Evolutionary conservation across 169 alveolate genomes (phyloP).

Genomic region (Cryptosporidium canis): DNA sequence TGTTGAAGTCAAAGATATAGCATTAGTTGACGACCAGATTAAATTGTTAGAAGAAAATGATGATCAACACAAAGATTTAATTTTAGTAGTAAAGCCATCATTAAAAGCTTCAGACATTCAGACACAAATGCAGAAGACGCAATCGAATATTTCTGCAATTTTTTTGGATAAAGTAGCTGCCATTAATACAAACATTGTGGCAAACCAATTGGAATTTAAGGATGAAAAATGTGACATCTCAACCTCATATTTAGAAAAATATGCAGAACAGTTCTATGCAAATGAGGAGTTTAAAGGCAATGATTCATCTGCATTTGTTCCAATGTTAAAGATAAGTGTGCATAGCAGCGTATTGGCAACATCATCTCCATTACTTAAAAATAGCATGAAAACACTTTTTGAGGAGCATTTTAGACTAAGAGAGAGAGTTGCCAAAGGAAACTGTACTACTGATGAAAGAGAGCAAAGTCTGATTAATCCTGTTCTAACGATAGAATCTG

Average conservation of each 20-base stretch:
- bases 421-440: constrained; percentile 47
- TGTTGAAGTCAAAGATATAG: constrained; percentile 46
- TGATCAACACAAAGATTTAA: constrained; percentile 56
- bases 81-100: constrained; percentile 52
- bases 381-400: constrained; percentile 47
- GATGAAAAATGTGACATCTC: background rate
- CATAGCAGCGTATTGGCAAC: constrained; percentile 61
- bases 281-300: constrained; percentile 19
- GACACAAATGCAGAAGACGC: constrained; percentile 10
- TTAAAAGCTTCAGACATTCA: constrained; percentile 54
- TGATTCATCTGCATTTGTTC: constrained; percentile 15
- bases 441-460: constrained; percentile 46
- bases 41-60: constrained; percentile 39
- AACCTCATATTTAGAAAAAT: constrained; percentile 23
- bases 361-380: constrained; percentile 60
- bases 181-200: background rate
- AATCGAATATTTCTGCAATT: constrained; percentile 34
- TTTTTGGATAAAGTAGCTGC: constrained; percentile 13
- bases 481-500: constrained; percentile 43
- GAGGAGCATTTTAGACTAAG: constrained; percentile 66
- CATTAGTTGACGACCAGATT: constrained; percentile 40
- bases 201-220: background rate
- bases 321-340: constrained; percentile 35
- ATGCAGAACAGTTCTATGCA: constrained; percentile 52
- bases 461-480: constrained; percentile 61